These are phyloP conservation scores for Jaltomata sinuosa DNA, from an alignment of 257 asterid species.

Conservation along the genomic window DNA sequence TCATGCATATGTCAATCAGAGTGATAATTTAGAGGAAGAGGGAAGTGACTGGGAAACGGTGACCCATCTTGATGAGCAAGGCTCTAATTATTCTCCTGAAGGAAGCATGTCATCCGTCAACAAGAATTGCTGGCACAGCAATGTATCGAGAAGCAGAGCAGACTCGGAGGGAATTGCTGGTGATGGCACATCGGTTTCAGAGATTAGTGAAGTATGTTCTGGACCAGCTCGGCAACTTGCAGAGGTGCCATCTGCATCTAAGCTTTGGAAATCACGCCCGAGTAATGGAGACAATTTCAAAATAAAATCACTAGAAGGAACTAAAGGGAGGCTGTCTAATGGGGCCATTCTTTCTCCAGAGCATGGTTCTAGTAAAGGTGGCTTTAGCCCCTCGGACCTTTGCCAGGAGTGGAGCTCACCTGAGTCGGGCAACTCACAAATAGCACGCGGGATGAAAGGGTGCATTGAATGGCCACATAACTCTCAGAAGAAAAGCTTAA, in stretches of 20 bases:
- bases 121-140: conserved; percentile 18
- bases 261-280: conserved; percentile 44
- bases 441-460: conserved; percentile 64
- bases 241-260: conserved; percentile 38
- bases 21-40: conserved; percentile 46
- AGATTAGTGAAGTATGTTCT: conserved; percentile 34
- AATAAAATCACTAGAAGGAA: not conserved
- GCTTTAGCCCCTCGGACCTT: conserved; percentile 39
- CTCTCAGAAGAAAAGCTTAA: conserved; percentile 59
- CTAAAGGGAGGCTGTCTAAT: conserved; percentile 25
- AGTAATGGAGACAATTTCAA: not conserved
- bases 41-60: conserved; percentile 75
- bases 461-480: conserved; percentile 84
- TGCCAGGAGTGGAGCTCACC: conserved; percentile 67
- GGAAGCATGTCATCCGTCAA: conserved; percentile 45
- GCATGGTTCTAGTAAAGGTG: conserved; percentile 33
- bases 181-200: conserved; percentile 33
- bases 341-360: conserved; percentile 39
- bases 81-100: conserved; percentile 46
- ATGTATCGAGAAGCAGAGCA: conserved; percentile 21
- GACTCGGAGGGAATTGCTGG: conserved; percentile 28
- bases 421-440: conserved; percentile 52
- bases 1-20: conserved; percentile 14
- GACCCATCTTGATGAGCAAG: conserved; percentile 57
- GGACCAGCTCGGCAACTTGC: conserved; percentile 24